Evolutionary conservation across 1,284 basidiomycete species (phyloP), one percentile per base, ranked within the genome.

Genomic region (Dichomitus squalens): DNA sequence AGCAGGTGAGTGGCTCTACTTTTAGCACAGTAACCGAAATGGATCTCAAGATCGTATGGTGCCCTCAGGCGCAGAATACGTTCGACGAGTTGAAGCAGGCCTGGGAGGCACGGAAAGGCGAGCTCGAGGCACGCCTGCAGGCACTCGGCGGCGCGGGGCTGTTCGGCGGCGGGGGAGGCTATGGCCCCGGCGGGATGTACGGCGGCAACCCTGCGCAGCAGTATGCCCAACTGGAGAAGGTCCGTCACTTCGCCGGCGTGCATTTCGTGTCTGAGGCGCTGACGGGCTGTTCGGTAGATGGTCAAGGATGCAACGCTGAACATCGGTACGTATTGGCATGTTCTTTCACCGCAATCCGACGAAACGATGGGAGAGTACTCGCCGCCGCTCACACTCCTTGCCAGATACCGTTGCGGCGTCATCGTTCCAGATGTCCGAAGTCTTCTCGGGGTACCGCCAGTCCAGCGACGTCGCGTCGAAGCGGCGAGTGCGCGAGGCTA

Each of bases 401-500:
- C 29, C 49, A 75, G 75, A 75, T 50, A 68, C 70, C 2, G 64
- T 75, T 20, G 73, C 73, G 8, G 75, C 75, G 4, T 69, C 72
- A 2, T 59, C 69, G 7, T 70, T 75, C 66, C 75, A 76, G 64
- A 71, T 76, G 71, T 64, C 72, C 29, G 75, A 76, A 52, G 72
- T 73, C 4, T 70, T 67, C 44, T 47, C 55, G 20, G 73, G 73
- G 2, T 76, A 77, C 55, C 72, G 74, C 18, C 74, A 74, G 53
- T 76, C 75, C n/a, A 65, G 68, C 35, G 75, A 77, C 54, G 46
- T 72, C 20, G 73, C 75, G 12, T 73, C 72, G 49, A 74, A 73
- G 59, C 67, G 71, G n/a, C 72, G 75, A 14, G 75, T 77, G 5
- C 71, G 74, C 16, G 75, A 77, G 59, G 67, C 70, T 23, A 71